Evolutionary conservation across 768 basidiomycete species (phyloP).

Genomic region (Trichaptum fuscoviolaceum): DNA sequence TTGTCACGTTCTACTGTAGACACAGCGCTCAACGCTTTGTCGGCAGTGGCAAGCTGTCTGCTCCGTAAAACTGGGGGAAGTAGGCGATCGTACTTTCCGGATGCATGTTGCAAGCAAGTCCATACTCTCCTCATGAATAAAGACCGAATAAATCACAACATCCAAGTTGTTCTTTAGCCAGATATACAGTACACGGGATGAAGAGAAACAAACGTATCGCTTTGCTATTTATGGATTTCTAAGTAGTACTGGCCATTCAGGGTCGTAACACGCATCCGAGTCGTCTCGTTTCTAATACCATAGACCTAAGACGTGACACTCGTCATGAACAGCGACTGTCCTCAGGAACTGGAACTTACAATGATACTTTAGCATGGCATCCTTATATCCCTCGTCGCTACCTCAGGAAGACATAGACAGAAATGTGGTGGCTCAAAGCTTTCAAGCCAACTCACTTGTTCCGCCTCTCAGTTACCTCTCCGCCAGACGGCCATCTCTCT

Average conservation of each 20-base stretch:
- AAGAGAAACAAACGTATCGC: not conserved
- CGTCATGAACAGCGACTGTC: no score
- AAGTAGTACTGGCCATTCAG: no score
- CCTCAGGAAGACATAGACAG: constrained; percentile 7
- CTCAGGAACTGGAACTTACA: not conserved
- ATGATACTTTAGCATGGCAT: not conserved
- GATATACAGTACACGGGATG: not conserved
- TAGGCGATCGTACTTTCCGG: not conserved
- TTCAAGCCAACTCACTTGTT: not conserved
- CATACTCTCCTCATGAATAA: not conserved
- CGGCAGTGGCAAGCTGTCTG: not conserved
- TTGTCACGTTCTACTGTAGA: not conserved
- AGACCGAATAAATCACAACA: not conserved
- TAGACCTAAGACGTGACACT: no score
- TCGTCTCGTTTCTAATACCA: no score
- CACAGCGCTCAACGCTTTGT: not conserved
- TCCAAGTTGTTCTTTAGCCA: no score
- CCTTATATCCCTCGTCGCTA: constrained; percentile 4
- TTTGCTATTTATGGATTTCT: not conserved
- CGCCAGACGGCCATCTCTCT: constrained; percentile 10
- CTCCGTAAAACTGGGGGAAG: not conserved
- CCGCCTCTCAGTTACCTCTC: constrained; percentile 11
- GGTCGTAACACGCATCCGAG: no score
- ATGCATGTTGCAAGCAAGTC: not conserved
- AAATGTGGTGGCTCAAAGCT: constrained; percentile 11